phyloP scores from a whole-genome alignment of 1,139 yeast species.

The Geotrichum siamense region DNA sequence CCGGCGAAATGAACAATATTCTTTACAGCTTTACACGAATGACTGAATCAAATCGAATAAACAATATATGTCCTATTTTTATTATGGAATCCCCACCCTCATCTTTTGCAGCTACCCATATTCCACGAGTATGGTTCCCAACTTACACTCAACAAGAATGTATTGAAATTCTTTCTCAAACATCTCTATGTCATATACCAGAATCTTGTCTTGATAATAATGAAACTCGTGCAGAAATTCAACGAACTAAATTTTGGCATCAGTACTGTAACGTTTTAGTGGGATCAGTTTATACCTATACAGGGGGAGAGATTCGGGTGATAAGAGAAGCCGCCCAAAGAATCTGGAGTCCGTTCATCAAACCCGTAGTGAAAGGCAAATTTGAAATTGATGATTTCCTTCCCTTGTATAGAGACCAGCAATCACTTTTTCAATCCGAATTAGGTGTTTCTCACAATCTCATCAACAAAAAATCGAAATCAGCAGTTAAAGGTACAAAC shows the following conservation, averaged over 20 bases:
- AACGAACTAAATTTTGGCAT: slow-evolving; percentile 20
- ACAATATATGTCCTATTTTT: slow-evolving; percentile 34
- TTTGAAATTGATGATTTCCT: slow-evolving; percentile 40
- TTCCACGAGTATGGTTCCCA: slow-evolving; percentile 47
- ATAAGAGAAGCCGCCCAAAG: slow-evolving; percentile 40
- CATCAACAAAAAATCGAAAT: slow-evolving; percentile 16
- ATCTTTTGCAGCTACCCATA: slow-evolving; percentile 39
- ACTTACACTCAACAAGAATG: slow-evolving; percentile 43
- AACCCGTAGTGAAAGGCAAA: slow-evolving; percentile 38
- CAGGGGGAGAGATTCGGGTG: slow-evolving; percentile 47
- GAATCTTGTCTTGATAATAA: slow-evolving; percentile 7
- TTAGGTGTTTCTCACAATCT: slow-evolving; percentile 33
- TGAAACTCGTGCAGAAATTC: slow-evolving; percentile 3
- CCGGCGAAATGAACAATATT: slow-evolving; percentile 26
- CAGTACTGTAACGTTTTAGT: slow-evolving; percentile 36
- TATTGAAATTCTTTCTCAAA: slow-evolving; percentile 32
- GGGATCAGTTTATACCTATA: slow-evolving; percentile 46
- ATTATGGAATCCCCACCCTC: slow-evolving; percentile 43
- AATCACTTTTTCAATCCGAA: slow-evolving; percentile 40
- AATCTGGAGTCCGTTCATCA: slow-evolving; percentile 49
- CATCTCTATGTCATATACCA: slow-evolving; percentile 14
- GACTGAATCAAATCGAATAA: slow-evolving; percentile 36
- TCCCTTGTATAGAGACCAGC: slow-evolving; percentile 42
- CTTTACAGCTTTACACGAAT: slow-evolving; percentile 38
- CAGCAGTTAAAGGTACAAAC: slow-evolving; percentile 4